phyloP scores from a whole-genome alignment of 2,329 filamentous ascomycete genomes.

The Emergomyces pasteurianus region DNA sequence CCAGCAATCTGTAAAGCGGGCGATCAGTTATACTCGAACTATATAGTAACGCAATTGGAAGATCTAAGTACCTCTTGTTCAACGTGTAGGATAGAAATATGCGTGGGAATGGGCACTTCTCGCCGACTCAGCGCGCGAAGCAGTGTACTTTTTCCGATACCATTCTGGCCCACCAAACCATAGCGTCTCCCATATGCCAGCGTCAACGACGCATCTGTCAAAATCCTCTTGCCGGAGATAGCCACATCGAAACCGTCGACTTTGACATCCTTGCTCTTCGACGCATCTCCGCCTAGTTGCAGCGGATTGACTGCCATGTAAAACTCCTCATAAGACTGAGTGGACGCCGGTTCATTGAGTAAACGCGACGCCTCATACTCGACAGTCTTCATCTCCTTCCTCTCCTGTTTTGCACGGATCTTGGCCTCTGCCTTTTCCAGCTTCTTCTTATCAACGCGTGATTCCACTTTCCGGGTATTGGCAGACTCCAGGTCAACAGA shows the following conservation, averaged over 20 bases:
- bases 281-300: conserved; percentile 60
- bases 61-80: conserved; percentile 70
- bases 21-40: background rate
- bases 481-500: conserved; percentile 88
- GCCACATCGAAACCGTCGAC: conserved; percentile 91
- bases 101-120: conserved; percentile 88
- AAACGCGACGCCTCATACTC: conserved; percentile 92
- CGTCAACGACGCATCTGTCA: conserved; percentile 81
- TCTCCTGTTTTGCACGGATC: conserved; percentile 95
- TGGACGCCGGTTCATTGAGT: conserved; percentile 66
- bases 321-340: conserved; percentile 96
- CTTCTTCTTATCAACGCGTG: conserved; percentile 96
- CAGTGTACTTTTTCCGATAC: conserved; percentile 95
- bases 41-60: background rate
- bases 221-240: conserved; percentile 76
- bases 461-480: conserved; percentile 87
- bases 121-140: conserved; percentile 80
- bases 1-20: conserved; percentile 57
- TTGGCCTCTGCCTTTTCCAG: conserved; percentile 97
- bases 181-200: conserved; percentile 88
- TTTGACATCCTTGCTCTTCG: conserved; percentile 98
- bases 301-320: conserved; percentile 99
- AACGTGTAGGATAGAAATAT: conserved; percentile 97
- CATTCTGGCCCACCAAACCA: conserved; percentile 96
- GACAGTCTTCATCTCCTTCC: conserved; percentile 96